Percentiles rank a stretch among this genome's conserved stretches.
phyloP scores from a whole-genome alignment of 1,284 basidiomycete genomes.

The Pseudozyma thailandica region DNA sequence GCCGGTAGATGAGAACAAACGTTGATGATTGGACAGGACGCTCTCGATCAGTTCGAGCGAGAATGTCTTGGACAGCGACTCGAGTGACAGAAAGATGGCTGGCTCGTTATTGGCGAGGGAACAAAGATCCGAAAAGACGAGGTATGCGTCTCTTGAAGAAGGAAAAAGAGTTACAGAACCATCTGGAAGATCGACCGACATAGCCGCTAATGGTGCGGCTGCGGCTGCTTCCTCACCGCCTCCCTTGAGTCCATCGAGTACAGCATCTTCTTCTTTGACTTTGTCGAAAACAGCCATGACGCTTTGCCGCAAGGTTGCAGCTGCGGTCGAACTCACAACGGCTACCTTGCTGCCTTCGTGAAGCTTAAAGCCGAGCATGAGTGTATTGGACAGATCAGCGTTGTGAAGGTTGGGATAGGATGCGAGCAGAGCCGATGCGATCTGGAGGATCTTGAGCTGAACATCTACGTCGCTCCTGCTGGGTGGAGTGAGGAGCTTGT shows the following conservation, averaged over 20 bases:
- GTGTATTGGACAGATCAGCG: conserved; percentile 70
- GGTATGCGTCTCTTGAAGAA: conserved; percentile 86
- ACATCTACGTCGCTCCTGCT: conserved; percentile 61
- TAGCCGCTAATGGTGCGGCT: conserved; percentile 58
- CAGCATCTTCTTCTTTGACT: conserved; percentile 80
- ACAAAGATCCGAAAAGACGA: conserved; percentile 69
- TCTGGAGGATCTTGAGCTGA: conserved; percentile 66
- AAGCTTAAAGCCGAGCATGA: conserved; percentile 90
- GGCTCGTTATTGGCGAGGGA: conserved; percentile 71
- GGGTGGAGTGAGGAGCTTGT: conserved; percentile 53
- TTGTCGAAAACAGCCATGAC: conserved; percentile 99
- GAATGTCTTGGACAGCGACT: conserved; percentile 90
- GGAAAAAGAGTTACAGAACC: conserved; percentile 74
- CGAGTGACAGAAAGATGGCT: conserved; percentile 83
- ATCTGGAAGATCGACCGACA: conserved; percentile 57
- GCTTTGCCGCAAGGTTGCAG: conserved; percentile 91
- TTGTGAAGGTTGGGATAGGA: conserved; percentile 59
- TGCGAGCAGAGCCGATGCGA: conserved; percentile 57
- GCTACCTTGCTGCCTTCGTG: conserved; percentile 89
- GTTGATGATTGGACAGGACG: conserved; percentile 92
- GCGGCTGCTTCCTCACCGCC: conserved; percentile 63
- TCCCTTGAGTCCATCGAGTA: conserved; percentile 59
- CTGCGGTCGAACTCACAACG: conserved; percentile 95
- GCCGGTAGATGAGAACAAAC: conserved; percentile 73
- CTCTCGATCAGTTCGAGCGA: conserved; percentile 96